Evolutionary conservation across 805 yeast species (phyloP).

Genomic region (Nakazawaea ernobii): DNA sequence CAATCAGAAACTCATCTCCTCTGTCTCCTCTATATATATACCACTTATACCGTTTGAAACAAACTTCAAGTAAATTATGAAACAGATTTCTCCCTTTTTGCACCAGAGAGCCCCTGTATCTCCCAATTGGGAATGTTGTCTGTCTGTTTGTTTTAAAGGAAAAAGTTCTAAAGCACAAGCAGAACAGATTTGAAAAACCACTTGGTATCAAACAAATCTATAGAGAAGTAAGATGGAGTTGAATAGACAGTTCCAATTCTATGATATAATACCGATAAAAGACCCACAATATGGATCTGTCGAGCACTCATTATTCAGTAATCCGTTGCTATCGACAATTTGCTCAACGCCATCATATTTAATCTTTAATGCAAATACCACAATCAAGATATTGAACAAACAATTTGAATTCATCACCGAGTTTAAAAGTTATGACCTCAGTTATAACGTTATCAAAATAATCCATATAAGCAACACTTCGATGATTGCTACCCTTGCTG

Average conservation of each 20-base stretch:
- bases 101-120: neutral
- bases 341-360: slow-evolving; percentile 51
- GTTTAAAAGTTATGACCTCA: slow-evolving; percentile 62
- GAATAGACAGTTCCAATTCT: slow-evolving; percentile 71
- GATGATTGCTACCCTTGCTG: slow-evolving; percentile 67
- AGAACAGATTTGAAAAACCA: neutral
- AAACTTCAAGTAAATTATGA: neutral
- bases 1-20: neutral
- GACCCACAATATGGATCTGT: slow-evolving; percentile 68
- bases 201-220: neutral
- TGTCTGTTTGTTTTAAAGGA: neutral
- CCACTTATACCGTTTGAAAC: neutral
- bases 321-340: slow-evolving; percentile 62
- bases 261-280: slow-evolving; percentile 73
- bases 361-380: slow-evolving; percentile 52
- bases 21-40: neutral
- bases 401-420: slow-evolving; percentile 39
- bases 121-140: neutral
- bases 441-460: slow-evolving; percentile 58
- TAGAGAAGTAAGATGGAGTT: slow-evolving; percentile 5
- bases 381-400: slow-evolving; percentile 50
- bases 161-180: neutral
- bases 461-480: slow-evolving; percentile 40
- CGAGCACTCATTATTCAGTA: slow-evolving; percentile 67
- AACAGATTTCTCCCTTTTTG: neutral